phyloP scores from a whole-genome alignment of 257 asterid species.

The Solanum sitiens region DNA sequence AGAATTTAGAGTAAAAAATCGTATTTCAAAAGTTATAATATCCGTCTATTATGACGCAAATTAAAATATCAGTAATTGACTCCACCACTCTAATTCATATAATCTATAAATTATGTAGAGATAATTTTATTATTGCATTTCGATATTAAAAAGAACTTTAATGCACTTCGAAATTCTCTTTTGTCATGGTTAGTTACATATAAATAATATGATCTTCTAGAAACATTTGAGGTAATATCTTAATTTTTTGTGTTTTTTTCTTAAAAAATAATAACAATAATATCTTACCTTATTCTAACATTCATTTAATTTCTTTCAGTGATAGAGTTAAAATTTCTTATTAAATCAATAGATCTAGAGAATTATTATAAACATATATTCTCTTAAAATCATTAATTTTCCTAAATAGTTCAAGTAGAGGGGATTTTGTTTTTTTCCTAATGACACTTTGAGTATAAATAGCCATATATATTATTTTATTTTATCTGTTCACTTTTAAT shows the following conservation, averaged over 20 bases:
- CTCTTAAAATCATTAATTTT: not conserved
- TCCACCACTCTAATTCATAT: not conserved
- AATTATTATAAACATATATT: not conserved
- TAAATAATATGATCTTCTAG: not conserved
- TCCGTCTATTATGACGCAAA: too few relatives aligned
- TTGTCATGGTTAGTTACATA: not conserved
- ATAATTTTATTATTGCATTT: not conserved
- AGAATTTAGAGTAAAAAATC: fast-evolving
- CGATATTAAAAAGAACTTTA: not conserved
- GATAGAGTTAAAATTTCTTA: not conserved
- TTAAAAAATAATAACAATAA: not conserved
- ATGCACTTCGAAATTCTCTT: not conserved
- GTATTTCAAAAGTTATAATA: fast-evolving
- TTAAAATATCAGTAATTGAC: too few relatives aligned
- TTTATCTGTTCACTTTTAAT: too few relatives aligned
- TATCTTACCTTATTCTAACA: not conserved
- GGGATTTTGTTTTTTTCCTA: not conserved
- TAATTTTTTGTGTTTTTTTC: not conserved
- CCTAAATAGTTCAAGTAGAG: not conserved
- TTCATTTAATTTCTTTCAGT: not conserved
- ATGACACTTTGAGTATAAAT: not conserved
- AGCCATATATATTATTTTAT: not conserved
- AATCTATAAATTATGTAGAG: not conserved
- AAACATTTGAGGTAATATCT: not conserved
- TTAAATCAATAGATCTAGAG: not conserved